Conservation (phyloP, 2,329 filamentous ascomycete genomes). For the Dothidotthia symphoricarpi region DNA sequence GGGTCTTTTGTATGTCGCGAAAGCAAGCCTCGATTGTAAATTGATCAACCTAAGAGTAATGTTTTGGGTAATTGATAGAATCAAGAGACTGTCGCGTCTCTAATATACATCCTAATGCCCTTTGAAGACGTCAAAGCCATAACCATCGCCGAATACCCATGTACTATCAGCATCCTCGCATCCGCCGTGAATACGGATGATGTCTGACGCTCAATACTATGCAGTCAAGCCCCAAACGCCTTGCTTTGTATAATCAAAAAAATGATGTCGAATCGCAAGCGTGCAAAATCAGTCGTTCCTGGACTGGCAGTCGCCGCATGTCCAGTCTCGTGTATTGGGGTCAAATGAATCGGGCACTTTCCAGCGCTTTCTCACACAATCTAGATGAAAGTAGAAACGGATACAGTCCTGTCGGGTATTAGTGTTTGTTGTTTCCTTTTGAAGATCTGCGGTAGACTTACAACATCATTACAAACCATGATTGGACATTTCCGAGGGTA, state of each 20-base stretch:
- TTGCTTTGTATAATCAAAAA: neutral
- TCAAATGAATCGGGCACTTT: neutral
- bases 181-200: neutral
- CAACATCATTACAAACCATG: slow-evolving; percentile 14
- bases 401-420: slow-evolving; percentile 17
- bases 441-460: too few species aligned
- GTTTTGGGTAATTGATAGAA: too few species aligned
- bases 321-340: slow-evolving; percentile 6
- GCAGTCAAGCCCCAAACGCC: too few species aligned
- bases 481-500: neutral
- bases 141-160: too few species aligned
- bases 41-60: too few species aligned
- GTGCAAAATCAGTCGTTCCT: neutral
- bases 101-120: too few species aligned
- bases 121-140: too few species aligned
- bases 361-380: slow-evolving; percentile 15
- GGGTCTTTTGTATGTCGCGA: too few species aligned
- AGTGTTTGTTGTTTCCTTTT: neutral
- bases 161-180: too few species aligned
- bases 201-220: too few species aligned
- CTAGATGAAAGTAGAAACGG: slow-evolving; percentile 20
- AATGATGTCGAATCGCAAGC: neutral
- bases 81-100: too few species aligned
- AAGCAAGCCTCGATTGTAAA: too few species aligned
- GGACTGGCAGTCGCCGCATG: slow-evolving; percentile 9